Evolutionary conservation across 2,329 filamentous ascomycete genomes (phyloP).

Genomic region (Calonectria pseudoreteaudii): DNA sequence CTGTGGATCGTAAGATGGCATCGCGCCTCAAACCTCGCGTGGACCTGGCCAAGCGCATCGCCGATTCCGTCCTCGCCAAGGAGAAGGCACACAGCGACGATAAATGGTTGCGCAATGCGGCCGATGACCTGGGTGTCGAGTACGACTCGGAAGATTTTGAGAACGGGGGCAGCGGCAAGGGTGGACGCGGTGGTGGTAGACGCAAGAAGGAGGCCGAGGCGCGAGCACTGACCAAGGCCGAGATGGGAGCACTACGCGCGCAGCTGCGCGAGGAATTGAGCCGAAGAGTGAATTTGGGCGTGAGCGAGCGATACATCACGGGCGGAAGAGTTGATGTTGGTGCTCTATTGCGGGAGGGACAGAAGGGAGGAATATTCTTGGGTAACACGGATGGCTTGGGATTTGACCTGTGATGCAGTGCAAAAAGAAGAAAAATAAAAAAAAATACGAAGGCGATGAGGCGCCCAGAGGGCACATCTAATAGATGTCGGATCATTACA

Average conservation of each 20-base stretch:
- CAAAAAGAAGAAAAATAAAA: not conserved
- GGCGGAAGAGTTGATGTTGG: slow-evolving; percentile 87
- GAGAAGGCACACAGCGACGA: slow-evolving; percentile 88
- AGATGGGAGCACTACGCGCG: slow-evolving; percentile 76
- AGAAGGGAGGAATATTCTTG: slow-evolving; percentile 58
- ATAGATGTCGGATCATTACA: slow-evolving; percentile 1
- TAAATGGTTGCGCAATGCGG: slow-evolving; percentile 84
- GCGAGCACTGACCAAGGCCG: slow-evolving; percentile 75
- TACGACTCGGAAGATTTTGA: slow-evolving; percentile 92
- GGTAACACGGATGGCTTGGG: slow-evolving; percentile 55
- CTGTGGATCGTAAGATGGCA: slow-evolving; percentile 85
- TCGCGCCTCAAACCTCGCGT: slow-evolving; percentile 81
- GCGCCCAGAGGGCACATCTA: not conserved
- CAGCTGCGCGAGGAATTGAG: slow-evolving; percentile 79
- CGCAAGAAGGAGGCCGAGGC: slow-evolving; percentile 81
- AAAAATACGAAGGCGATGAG: not conserved
- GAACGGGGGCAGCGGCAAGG: slow-evolving; percentile 72
- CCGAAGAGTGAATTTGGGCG: slow-evolving; percentile 84
- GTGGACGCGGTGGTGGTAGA: slow-evolving; percentile 78
- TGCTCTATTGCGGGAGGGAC: slow-evolving; percentile 72
- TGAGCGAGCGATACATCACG: slow-evolving; percentile 88
- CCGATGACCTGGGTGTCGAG: slow-evolving; percentile 93
- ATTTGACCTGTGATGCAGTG: slow-evolving; percentile 39
- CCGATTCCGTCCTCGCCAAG: slow-evolving; percentile 85
- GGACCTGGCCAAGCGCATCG: slow-evolving; percentile 85